A percentile compares a stretch with the other conserved stretches of the same genome.
These are phyloP conservation scores for Copromyces sp. DNA, from an alignment of 495 filamentous ascomycete species.

Conservation along the genomic window DNA sequence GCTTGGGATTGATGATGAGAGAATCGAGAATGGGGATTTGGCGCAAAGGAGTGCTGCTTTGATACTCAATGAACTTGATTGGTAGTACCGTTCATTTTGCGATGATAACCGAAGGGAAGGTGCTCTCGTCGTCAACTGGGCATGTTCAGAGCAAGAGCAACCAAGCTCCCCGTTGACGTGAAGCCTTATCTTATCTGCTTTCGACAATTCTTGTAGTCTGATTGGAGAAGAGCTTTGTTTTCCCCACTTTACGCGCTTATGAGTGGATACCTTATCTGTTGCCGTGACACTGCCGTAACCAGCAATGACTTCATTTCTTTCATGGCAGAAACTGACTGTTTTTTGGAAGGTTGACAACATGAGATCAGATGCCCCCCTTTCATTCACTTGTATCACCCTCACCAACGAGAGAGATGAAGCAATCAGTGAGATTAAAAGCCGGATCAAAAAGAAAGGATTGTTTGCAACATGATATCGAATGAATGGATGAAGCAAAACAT, in stretches of 20 bases:
- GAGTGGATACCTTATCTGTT: not conserved
- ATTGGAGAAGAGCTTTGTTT: not conserved
- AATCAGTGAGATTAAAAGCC: not conserved
- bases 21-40: not conserved
- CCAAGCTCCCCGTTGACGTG: not conserved
- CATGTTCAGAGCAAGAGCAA: not conserved
- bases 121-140: not conserved
- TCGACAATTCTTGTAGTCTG: not conserved
- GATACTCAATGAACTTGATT: not conserved
- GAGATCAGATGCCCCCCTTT: not conserved
- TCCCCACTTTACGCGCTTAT: not conserved
- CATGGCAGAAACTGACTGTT: not conserved
- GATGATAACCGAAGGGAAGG: not conserved
- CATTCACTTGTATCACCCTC: not conserved
- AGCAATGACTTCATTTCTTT: not conserved
- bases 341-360: not conserved
- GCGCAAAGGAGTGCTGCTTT: not conserved
- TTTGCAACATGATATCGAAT: not conserved
- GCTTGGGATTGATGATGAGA: not conserved
- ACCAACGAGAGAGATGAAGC: not conserved
- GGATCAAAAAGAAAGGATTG: not conserved
- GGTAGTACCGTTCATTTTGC: not conserved
- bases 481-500: not conserved
- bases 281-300: not conserved
- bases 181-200: not conserved